Conservation (phyloP, 2,329 filamentous ascomycete genomes). For the Paraphaeosphaeria sporulosa region DNA sequence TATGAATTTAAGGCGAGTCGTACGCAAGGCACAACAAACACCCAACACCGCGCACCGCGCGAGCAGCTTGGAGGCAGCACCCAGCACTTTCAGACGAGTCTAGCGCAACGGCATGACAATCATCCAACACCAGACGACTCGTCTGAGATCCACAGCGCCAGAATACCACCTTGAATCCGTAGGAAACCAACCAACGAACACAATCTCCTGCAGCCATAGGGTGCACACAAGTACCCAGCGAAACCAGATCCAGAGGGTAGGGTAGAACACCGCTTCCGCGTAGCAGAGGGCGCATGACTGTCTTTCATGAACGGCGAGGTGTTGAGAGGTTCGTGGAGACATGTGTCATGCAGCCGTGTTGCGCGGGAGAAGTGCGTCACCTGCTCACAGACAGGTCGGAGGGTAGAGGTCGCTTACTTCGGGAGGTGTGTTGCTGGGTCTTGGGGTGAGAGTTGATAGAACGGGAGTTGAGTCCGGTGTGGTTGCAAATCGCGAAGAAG, state of each 20-base stretch:
- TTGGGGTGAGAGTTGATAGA: constrained; percentile 1
- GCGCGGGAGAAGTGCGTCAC: constrained; percentile 5
- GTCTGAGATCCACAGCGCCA: not conserved
- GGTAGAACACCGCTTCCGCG: not conserved
- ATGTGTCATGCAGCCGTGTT: not conserved
- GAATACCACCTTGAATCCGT: not conserved
- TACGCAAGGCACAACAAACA: not conserved
- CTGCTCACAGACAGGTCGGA: constrained; percentile 1
- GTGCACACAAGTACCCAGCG: not conserved
- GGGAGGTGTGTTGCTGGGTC: constrained; percentile 6
- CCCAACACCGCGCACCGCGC: not conserved
- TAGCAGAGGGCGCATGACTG: not conserved
- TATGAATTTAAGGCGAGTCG: not conserved
- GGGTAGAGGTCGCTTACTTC: constrained; percentile 7
- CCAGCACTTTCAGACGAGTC: constrained; percentile 5
- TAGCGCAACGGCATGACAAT: constrained; percentile 3
- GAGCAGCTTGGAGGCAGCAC: not conserved
- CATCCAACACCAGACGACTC: constrained; percentile 12
- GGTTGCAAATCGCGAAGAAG: not conserved
- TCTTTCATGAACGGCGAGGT: not conserved
- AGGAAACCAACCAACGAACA: not conserved
- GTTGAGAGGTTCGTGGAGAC: constrained; percentile 2
- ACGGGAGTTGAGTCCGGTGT: not conserved
- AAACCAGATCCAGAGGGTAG: not conserved
- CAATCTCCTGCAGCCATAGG: not conserved